Evolutionary conservation across 345 rosid genomes (phyloP).

Genomic region (Kandelia obovata): DNA sequence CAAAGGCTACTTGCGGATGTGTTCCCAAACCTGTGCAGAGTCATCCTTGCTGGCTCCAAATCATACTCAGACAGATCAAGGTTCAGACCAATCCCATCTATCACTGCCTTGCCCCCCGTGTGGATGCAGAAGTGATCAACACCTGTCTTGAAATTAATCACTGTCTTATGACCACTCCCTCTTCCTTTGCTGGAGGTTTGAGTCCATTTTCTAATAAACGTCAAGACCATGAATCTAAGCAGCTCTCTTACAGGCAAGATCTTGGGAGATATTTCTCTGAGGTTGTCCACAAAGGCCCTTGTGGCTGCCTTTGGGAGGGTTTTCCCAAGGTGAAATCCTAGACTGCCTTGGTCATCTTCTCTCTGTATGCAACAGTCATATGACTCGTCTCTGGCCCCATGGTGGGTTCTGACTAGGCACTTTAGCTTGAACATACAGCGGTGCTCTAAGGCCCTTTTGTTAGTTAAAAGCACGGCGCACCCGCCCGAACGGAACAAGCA

Average conservation of each 20-base stretch:
- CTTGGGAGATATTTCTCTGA: constrained; percentile 60
- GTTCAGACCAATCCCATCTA: constrained; percentile 68
- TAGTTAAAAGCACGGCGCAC: constrained; percentile 63
- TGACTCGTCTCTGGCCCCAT: constrained; percentile 72
- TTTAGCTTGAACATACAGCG: constrained; percentile 63
- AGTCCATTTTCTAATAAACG: constrained; percentile 35
- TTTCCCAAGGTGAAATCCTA: constrained; percentile 70
- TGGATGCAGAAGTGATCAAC: constrained; percentile 90
- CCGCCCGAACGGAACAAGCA: constrained; percentile 86
- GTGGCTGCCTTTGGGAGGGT: constrained; percentile 78
- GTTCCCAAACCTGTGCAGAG: constrained; percentile 90
- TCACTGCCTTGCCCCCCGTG: constrained; percentile 92
- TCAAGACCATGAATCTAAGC: constrained; percentile 39
- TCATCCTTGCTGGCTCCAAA: constrained; percentile 92
- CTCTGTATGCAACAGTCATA: constrained; percentile 66
- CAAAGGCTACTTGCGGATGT: constrained; percentile 90
- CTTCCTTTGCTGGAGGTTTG: constrained; percentile 13
- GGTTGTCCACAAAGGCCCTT: constrained; percentile 69
- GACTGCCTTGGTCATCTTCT: constrained; percentile 63
- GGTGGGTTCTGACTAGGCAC: constrained; percentile 81
- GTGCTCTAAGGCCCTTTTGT: constrained; percentile 46
- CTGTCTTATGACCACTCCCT: constrained; percentile 27
- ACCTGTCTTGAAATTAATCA: constrained; percentile 67
- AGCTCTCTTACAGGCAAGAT: constrained; percentile 73
- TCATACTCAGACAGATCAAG: constrained; percentile 63